phyloP scores from a whole-genome alignment of 768 basidiomycete species.

The Pilatotrama ljubarskyi region DNA sequence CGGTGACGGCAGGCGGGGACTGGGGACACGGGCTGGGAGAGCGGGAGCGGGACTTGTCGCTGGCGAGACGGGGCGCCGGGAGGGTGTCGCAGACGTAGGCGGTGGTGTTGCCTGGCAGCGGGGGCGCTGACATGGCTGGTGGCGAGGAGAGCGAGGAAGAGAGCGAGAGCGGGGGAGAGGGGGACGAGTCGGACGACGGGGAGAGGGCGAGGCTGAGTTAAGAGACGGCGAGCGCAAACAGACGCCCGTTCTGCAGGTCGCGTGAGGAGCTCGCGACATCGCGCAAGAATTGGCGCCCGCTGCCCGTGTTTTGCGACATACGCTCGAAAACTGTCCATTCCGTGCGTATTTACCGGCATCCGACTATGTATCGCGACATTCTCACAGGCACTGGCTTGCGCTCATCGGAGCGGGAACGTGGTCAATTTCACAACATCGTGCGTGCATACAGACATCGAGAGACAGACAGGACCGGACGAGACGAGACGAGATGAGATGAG shows the following conservation, averaged over 20 bases:
- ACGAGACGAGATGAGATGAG: constrained; percentile 13
- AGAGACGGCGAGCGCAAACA: background rate
- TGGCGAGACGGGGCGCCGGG: constrained; percentile 59
- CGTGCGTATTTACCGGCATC: background rate
- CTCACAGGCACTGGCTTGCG: background rate
- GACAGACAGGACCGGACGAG: background rate
- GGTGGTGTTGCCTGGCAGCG: constrained; percentile 15
- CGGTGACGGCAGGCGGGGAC: constrained; percentile 22
- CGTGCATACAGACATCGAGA: constrained; percentile 11
- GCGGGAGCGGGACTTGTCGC: constrained; percentile 19
- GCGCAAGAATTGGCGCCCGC: constrained; percentile 27
- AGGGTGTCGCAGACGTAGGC: constrained; percentile 71
- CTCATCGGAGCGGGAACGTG: background rate
- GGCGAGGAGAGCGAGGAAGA: constrained; percentile 13
- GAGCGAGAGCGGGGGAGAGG: constrained; percentile 5
- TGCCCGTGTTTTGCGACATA: background rate
- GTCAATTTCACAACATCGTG: constrained; percentile 17
- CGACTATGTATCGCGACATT: constrained; percentile 4
- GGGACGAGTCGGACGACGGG: background rate
- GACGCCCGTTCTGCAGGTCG: constrained; percentile 19
- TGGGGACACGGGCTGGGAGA: constrained; percentile 27
- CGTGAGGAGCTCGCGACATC: constrained; percentile 36
- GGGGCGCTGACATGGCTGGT: constrained; percentile 25
- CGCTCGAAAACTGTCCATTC: too few species aligned
- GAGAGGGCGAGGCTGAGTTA: background rate